Evolutionary conservation across 2,329 filamentous ascomycete species (phyloP), one percentile per base, ranked within the genome.

Genomic region (Knoxdaviesia proteae): DNA sequence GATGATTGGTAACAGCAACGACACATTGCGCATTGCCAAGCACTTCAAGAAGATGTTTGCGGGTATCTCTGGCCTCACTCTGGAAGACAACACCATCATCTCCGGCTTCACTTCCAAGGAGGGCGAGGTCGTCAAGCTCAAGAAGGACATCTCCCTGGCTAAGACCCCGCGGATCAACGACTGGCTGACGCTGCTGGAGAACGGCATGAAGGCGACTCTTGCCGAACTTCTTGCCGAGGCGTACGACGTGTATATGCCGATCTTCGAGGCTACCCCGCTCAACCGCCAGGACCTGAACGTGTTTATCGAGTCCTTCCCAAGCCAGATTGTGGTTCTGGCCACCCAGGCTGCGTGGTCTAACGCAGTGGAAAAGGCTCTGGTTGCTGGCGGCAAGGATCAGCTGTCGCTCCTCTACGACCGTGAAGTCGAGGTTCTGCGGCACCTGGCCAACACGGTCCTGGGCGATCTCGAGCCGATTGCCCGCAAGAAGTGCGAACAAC

Each of bases 11-110:
- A 99, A 99, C 59, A 96, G 88, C 63, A 94, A 94, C 54, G 90
- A 99, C 54, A 94, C 88, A 7, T 64, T 90, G 47, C 86, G 90
- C 43, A 92, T 98, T 50, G 84, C 90, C 36, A 98, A 98, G 59
- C 92, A 99, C 64, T 86, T 99, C 67, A 88, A 93, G 59, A 99
- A 99, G 68, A 99, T 99, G 90, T 99, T 99, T 66, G 90, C 92
- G 48, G 90, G 90, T 47, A 69, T 98, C 40, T 88, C 80, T 5
- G 90, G 90, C 4, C 71, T 98, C 34, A 67, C 87, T 37, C 88
- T 94, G 67, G 86, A 96, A 43, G 83, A 92, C 43, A 83, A 94
- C 52, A 75, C 77, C 31, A 76, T 84, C 47, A 96, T 99, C 48
- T 79, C 80, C 31, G 88, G 86, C 6, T 88, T 96, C 53, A 90